Conservation (phyloP, 805 yeast species). For the Candida broadrunensis region DNA sequence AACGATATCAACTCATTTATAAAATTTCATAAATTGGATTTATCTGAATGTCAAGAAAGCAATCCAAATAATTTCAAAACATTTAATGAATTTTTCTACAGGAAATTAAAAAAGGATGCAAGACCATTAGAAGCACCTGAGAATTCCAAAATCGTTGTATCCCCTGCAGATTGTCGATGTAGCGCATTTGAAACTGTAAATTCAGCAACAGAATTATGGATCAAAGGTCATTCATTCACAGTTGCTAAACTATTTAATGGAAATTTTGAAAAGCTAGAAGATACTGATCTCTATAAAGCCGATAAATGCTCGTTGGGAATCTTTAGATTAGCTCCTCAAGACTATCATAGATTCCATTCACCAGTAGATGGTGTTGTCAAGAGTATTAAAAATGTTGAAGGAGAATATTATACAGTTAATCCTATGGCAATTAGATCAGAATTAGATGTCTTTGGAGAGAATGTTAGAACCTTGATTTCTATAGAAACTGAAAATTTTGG, state of each 20-base stretch:
- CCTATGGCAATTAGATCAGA: constrained; percentile 94
- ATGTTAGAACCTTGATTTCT: constrained; percentile 74
- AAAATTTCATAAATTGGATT: constrained; percentile 75
- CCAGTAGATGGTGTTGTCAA: constrained; percentile 79
- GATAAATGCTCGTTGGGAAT: constrained; percentile 63
- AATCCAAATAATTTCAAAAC: constrained; percentile 54
- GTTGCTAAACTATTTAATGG: constrained; percentile 57
- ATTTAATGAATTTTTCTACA: constrained; percentile 87
- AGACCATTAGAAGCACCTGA: constrained; percentile 64
- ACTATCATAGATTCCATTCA: constrained; percentile 88
- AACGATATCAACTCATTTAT: constrained; percentile 73
- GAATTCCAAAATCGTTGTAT: constrained; percentile 50
- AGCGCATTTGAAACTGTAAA: constrained; percentile 61
- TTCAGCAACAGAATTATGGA: constrained; percentile 77
- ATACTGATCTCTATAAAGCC: constrained; percentile 28
- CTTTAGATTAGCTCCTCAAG: constrained; percentile 94
- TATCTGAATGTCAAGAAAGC: constrained; percentile 58
- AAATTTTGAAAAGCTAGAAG: constrained; percentile 41
- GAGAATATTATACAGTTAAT: constrained; percentile 93
- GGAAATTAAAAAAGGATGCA: constrained; percentile 68
- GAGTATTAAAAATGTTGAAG: constrained; percentile 66
- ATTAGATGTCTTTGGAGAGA: constrained; percentile 91
- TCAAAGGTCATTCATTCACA: constrained; percentile 79
- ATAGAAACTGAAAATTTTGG: constrained; percentile 79
- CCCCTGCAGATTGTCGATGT: constrained; percentile 88